Percentiles rank a stretch among this genome's conserved stretches.
phyloP scores from a whole-genome alignment of 2,329 filamentous ascomycete genomes.

The Elsinoe necatrix region DNA sequence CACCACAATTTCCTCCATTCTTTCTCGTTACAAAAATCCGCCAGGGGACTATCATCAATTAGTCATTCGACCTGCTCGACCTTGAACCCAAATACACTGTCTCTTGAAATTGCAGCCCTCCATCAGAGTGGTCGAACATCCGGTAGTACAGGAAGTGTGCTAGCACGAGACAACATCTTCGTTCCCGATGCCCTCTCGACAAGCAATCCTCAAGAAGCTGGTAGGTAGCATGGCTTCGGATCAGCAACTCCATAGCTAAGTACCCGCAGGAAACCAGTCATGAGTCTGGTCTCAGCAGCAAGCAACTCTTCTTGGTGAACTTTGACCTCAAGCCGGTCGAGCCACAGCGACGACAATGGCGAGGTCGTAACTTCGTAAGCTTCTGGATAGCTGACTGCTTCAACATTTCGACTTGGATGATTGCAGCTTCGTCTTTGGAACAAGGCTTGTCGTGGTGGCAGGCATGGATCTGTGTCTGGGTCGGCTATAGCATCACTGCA shows the following conservation, averaged over 20 bases:
- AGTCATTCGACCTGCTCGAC: no score
- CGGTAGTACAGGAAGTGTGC: no score
- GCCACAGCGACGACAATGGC: conserved; percentile 71
- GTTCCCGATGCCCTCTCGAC: neutral
- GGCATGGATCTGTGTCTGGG: conserved; percentile 36
- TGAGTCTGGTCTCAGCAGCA: conserved; percentile 67
- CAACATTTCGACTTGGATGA: conserved; percentile 61
- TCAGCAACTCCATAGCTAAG: neutral
- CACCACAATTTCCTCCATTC: no score
- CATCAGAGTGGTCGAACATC: no score
- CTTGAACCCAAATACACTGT: no score
- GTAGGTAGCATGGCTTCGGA: neutral
- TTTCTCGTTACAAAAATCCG: no score
- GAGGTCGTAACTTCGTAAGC: conserved; percentile 78
- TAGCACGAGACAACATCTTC: neutral
- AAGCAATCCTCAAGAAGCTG: neutral
- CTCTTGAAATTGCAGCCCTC: no score
- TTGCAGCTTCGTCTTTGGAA: conserved; percentile 75
- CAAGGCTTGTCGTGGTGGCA: conserved; percentile 49
- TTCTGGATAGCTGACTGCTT: conserved; percentile 48
- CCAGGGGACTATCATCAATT: no score
- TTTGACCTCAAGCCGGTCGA: conserved; percentile 55
- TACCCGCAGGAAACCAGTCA: conserved; percentile 21
- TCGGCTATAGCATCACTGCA: conserved; percentile 72
- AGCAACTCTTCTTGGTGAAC: conserved; percentile 82